phyloP scores from a whole-genome alignment of 2,329 filamentous ascomycete species.

The Monosporascus cannonballus region DNA sequence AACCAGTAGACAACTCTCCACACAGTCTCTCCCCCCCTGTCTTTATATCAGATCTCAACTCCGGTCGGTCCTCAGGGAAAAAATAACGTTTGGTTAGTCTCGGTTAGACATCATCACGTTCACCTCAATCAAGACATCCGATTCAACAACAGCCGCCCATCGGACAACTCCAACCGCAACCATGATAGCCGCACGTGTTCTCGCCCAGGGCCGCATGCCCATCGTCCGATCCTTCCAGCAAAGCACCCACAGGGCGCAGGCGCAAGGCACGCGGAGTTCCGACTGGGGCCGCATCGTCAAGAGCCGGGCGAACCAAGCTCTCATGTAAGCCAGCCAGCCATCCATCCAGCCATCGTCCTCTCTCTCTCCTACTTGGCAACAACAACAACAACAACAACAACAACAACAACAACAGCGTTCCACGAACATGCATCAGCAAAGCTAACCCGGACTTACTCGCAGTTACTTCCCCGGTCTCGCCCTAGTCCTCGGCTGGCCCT shows the following conservation, averaged over 20 bases:
- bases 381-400: no score
- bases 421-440: no score
- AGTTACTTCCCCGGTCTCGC: conserved; percentile 31
- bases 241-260: conserved; percentile 9
- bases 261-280: conserved; percentile 9
- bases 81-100: no score
- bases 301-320: conserved; percentile 21
- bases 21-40: no score
- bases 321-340: conserved; percentile 26
- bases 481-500: conserved; percentile 33
- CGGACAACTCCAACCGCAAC: background rate
- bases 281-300: conserved; percentile 33
- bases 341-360: background rate
- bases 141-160: no score
- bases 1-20: background rate
- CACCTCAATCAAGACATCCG: no score
- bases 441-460: conserved; percentile 1
- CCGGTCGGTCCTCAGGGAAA: no score
- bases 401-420: no score
- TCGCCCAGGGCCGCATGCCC: background rate
- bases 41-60: no score
- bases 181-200: background rate
- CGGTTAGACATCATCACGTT: no score
- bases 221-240: conserved; percentile 31
- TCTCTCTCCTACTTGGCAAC: conserved; percentile 1